Evolutionary conservation across 1,284 basidiomycete species (phyloP).

Genomic region (Exobasidium rhododendri): DNA sequence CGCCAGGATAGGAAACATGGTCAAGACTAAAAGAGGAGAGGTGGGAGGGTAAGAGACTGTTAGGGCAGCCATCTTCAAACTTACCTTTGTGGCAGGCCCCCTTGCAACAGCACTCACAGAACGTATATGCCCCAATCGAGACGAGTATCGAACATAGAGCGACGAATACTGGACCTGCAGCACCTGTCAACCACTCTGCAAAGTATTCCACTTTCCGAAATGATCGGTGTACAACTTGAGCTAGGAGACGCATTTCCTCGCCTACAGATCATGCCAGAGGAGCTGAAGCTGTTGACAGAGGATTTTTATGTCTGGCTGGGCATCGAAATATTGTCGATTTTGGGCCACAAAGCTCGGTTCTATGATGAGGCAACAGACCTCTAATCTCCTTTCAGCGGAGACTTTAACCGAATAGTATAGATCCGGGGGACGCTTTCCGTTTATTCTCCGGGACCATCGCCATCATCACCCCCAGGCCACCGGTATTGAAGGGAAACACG

Average conservation of each 20-base stretch:
- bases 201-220: slow-evolving; percentile 75
- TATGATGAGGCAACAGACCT: too few species aligned
- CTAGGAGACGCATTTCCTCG: slow-evolving; percentile 40
- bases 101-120: slow-evolving; percentile 64
- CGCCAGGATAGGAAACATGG: slow-evolving; percentile 32
- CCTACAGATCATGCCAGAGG: background rate
- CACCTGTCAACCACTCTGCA: slow-evolving; percentile 78
- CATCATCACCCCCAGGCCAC: too few species aligned
- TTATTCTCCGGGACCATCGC: background rate
- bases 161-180: slow-evolving; percentile 86
- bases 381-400: too few species aligned
- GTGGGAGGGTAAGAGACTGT: too few species aligned
- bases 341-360: too few species aligned
- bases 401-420: background rate
- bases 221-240: slow-evolving; percentile 70
- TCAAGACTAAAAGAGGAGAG: slow-evolving; percentile 21
- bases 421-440: background rate
- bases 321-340: background rate
- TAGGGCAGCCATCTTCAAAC: slow-evolving; percentile 8
- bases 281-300: too few species aligned
- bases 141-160: slow-evolving; percentile 67
- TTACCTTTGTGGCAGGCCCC: background rate
- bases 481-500: too few species aligned
- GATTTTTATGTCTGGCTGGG: background rate
- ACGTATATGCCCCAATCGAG: slow-evolving; percentile 67